Evolutionary conservation across 2,329 filamentous ascomycete species (phyloP).

Genomic region (Knufia fluminis): DNA sequence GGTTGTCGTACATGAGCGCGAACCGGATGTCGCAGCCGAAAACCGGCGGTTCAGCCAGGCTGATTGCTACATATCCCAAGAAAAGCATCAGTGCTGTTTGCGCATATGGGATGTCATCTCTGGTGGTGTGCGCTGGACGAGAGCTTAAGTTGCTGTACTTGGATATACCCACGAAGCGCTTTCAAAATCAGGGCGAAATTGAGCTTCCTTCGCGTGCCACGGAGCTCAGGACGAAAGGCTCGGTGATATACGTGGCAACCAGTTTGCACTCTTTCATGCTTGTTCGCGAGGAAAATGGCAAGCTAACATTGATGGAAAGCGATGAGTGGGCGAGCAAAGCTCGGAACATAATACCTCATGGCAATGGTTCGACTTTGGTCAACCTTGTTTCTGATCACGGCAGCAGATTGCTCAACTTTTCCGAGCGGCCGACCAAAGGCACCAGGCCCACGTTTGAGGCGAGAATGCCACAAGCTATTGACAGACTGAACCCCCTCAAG

Average conservation of each 20-base stretch:
- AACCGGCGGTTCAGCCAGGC: neutral
- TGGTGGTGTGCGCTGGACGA: conserved; percentile 39
- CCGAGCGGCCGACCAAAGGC: conserved; percentile 1
- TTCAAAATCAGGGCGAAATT: conserved; percentile 31
- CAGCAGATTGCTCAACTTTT: conserved; percentile 2
- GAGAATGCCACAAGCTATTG: conserved; percentile 16
- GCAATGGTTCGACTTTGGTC: neutral
- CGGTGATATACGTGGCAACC: conserved; percentile 47
- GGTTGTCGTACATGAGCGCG: neutral
- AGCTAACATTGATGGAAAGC: conserved; percentile 28
- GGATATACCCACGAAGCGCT: conserved; percentile 34
- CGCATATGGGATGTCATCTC: conserved; percentile 34
- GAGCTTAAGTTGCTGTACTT: conserved; percentile 36
- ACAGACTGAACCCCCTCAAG: conserved; percentile 7
- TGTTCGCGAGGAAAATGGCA: conserved; percentile 23
- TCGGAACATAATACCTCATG: conserved; percentile 14
- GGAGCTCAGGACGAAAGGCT: conserved; percentile 38
- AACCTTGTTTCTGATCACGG: conserved; percentile 4
- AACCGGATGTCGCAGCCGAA: conserved; percentile 4
- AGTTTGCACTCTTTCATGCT: conserved; percentile 44
- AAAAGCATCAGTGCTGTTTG: conserved; percentile 15
- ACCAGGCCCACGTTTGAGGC: conserved; percentile 17
- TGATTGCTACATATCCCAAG: conserved; percentile 5
- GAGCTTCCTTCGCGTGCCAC: conserved; percentile 41
- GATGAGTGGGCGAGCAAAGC: conserved; percentile 22